These are phyloP conservation scores for Rhododendron kiyosumense DNA, from an alignment of 148 eudicot genomes.

Conservation along the genomic window DNA sequence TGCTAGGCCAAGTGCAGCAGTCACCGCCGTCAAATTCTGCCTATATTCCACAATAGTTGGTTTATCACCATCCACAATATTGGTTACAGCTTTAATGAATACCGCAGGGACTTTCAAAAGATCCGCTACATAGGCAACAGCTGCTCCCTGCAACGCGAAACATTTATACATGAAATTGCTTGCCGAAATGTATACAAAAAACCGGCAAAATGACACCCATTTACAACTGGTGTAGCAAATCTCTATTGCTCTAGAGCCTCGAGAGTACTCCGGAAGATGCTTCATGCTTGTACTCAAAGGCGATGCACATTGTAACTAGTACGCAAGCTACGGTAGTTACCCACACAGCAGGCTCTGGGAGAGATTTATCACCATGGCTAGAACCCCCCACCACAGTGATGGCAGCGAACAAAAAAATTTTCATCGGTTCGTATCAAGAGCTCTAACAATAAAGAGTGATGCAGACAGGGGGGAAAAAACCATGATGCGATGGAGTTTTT, in stretches of 20 bases:
- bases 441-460: not conserved
- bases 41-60: conserved; percentile 83
- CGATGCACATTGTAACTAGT: not conserved
- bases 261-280: not conserved
- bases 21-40: conserved; percentile 62
- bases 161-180: not conserved
- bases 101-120: conserved; percentile 74
- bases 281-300: not conserved
- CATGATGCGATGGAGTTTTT: not conserved
- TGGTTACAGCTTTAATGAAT: conserved; percentile 85
- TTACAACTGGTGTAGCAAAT: not conserved
- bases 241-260: not conserved
- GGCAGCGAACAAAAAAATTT: not conserved
- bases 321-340: not conserved
- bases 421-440: not conserved
- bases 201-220: not conserved
- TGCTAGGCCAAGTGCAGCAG: conserved; percentile 61
- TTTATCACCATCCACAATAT: conserved; percentile 81
- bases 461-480: not conserved
- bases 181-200: not conserved
- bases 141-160: conserved; percentile 71
- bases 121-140: conserved; percentile 87
- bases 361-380: not conserved
- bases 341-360: not conserved
- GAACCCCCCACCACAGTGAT: not conserved